These are phyloP conservation scores for Fraxinus sp. DNA, from an alignment of 305 asterid genomes.

Conservation along the genomic window DNA sequence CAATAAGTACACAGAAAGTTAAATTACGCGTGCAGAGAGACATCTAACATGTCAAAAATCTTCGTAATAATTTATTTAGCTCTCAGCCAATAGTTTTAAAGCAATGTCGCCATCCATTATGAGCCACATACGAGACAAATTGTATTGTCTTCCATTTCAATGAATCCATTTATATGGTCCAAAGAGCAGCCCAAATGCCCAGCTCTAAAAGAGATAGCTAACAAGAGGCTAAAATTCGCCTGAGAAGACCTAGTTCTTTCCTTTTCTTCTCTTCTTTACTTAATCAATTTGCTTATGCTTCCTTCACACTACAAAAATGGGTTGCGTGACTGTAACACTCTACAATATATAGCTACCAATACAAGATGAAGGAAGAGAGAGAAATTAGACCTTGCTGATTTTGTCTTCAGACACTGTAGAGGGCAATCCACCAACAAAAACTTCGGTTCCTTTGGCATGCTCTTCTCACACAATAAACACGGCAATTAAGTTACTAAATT, in stretches of 20 bases:
- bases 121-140: background rate
- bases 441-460: conserved; percentile 60
- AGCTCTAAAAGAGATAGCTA: conserved; percentile 6
- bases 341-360: conserved; percentile 8
- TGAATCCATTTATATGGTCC: background rate
- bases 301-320: conserved; percentile 10
- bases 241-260: background rate
- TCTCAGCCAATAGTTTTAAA: conserved; percentile 7
- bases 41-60: conserved; percentile 10
- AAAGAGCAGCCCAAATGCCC: background rate
- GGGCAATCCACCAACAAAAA: conserved; percentile 84
- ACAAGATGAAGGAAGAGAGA: background rate
- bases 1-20: background rate
- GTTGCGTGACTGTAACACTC: background rate
- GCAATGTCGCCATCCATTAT: background rate
- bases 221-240: background rate
- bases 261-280: background rate
- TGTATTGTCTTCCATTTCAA: background rate
- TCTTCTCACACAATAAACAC: conserved; percentile 30
- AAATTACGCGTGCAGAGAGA: background rate
- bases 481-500: background rate
- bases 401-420: conserved; percentile 55
- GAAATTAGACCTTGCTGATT: conserved; percentile 52
- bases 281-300: conserved; percentile 5
- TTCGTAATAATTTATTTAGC: conserved; percentile 7